Evolutionary conservation across 768 basidiomycete genomes (phyloP).

Genomic region (Amanita fuliginea): DNA sequence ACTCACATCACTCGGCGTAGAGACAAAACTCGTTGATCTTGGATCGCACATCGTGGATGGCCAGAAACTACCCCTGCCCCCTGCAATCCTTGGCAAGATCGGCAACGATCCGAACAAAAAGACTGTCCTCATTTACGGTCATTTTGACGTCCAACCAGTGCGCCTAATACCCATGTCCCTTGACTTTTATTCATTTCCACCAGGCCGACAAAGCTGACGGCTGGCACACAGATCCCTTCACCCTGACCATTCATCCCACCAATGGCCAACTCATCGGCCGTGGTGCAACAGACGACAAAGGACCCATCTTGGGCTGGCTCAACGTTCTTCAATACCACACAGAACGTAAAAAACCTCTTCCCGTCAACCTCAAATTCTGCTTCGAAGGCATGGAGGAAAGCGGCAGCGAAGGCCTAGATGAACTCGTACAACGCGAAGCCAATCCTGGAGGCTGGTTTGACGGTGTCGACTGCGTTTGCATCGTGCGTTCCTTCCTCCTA

Average conservation of each 20-base stretch:
- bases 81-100: slow-evolving; percentile 70
- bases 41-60: slow-evolving; percentile 65
- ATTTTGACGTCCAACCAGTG: slow-evolving; percentile 93
- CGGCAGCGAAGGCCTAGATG: slow-evolving; percentile 85
- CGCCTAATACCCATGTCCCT: slow-evolving; percentile 10
- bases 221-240: slow-evolving; percentile 84
- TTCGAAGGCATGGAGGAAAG: slow-evolving; percentile 99
- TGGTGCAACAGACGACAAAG: slow-evolving; percentile 87
- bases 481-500: slow-evolving; percentile 35
- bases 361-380: slow-evolving; percentile 84
- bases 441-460: slow-evolving; percentile 71
- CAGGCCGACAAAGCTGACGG: slow-evolving; percentile 54
- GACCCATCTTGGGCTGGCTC: slow-evolving; percentile 81
- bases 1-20: slow-evolving; percentile 69
- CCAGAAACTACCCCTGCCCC: slow-evolving; percentile 64
- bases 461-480: slow-evolving; percentile 88
- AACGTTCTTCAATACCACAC: slow-evolving; percentile 83
- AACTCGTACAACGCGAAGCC: slow-evolving; percentile 69
- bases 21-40: slow-evolving; percentile 62
- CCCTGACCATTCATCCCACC: slow-evolving; percentile 35
- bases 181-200: background rate
- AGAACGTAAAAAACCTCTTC: slow-evolving; percentile 54
- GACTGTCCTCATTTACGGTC: slow-evolving; percentile 89
- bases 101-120: slow-evolving; percentile 85
- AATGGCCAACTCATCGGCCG: slow-evolving; percentile 67